These are phyloP conservation scores for Gypsophila paniculata DNA, from an alignment of 179 eudicot species.

Conservation along the genomic window DNA sequence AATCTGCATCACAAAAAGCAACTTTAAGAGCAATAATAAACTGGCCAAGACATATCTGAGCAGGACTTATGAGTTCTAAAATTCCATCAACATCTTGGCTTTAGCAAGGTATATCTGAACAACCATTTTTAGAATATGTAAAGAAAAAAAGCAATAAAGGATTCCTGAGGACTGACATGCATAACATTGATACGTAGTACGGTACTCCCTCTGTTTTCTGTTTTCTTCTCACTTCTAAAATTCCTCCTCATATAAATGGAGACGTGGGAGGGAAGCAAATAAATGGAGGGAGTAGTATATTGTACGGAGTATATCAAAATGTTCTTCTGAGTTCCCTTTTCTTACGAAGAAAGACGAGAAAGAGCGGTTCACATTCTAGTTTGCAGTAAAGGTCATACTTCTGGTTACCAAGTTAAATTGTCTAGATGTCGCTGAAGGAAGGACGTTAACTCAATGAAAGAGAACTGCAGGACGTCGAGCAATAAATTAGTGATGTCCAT, in stretches of 20 bases:
- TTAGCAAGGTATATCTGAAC: neutral
- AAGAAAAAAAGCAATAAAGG: neutral
- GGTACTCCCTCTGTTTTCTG: no score
- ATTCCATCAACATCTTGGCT: neutral
- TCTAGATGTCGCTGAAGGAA: neutral
- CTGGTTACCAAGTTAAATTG: neutral
- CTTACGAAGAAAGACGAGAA: neutral
- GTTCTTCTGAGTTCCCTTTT: neutral
- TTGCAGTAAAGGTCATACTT: no score
- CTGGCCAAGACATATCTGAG: neutral
- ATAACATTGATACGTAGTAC: neutral
- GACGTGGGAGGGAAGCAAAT: no score
- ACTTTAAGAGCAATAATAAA: slow-evolving; percentile 6
- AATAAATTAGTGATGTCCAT: neutral
- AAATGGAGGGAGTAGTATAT: no score
- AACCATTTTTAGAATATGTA: neutral
- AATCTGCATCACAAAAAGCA: slow-evolving; percentile 42
- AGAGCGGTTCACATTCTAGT: neutral
- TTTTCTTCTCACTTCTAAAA: no score
- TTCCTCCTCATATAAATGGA: no score
- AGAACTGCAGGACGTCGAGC: neutral
- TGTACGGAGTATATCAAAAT: neutral
- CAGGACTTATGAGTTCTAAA: slow-evolving; percentile 1
- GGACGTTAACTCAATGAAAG: neutral
- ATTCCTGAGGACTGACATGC: neutral